A percentile compares a stretch with the other conserved stretches of the same genome.
These are phyloP conservation scores for Kodamaea suecica DNA, from an alignment of 1,139 yeast genomes.

Conservation along the genomic window DNA sequence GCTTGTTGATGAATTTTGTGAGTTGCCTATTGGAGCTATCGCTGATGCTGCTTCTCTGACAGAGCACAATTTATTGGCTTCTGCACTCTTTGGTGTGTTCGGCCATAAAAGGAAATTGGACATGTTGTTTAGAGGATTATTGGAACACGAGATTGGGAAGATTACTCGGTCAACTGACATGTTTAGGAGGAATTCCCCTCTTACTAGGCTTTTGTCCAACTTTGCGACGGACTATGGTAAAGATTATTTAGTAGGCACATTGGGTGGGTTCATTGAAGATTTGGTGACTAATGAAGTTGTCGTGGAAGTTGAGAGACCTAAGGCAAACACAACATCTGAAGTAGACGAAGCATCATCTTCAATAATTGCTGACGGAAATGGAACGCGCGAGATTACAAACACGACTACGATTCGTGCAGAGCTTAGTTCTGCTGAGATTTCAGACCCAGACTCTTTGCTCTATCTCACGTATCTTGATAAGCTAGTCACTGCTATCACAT, in stretches of 20 bases:
- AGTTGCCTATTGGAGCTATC: conserved; percentile 43
- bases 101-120: conserved; percentile 54
- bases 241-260: conserved; percentile 50
- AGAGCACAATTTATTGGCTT: conserved; percentile 53
- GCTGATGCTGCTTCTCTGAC: conserved; percentile 62
- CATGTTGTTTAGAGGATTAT: conserved; percentile 52
- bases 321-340: conserved; percentile 8
- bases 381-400: not conserved
- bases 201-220: conserved; percentile 71
- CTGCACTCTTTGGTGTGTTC: conserved; percentile 62
- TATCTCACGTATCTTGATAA: conserved; percentile 58
- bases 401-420: not conserved
- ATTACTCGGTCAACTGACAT: conserved; percentile 68
- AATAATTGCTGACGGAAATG: not conserved
- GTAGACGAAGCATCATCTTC: no score
- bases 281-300: conserved; percentile 48
- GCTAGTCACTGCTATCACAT: conserved; percentile 60
- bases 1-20: conserved; percentile 20
- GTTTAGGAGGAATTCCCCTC: conserved; percentile 76
- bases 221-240: conserved; percentile 67
- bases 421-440: not conserved
- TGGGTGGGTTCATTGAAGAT: conserved; percentile 56
- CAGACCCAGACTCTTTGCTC: conserved; percentile 36
- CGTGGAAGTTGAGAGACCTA: conserved; percentile 66
- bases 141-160: conserved; percentile 59